phyloP scores from a whole-genome alignment of 352 stramenopile species.

The Thalassiosira oceanica region DNA sequence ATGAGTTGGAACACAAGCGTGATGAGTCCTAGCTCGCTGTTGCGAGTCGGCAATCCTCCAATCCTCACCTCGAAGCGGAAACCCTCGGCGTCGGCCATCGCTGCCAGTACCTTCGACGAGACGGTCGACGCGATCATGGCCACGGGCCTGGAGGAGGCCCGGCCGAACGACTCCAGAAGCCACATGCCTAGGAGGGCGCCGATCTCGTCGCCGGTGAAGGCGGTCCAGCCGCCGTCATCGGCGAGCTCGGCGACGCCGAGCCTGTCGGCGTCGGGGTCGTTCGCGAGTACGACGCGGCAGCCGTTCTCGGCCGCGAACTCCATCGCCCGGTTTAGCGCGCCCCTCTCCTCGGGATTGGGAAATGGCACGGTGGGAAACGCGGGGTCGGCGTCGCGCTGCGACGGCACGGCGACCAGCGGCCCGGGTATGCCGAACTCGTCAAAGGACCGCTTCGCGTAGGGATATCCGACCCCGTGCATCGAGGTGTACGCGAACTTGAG shows the following conservation, averaged over 20 bases:
- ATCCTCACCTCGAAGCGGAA: too few relatives aligned
- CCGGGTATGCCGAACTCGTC: constrained; percentile 85
- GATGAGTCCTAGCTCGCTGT: too few relatives aligned
- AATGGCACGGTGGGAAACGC: constrained; percentile 96
- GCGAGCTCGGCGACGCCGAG: constrained; percentile 92
- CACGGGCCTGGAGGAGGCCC: constrained; percentile 57
- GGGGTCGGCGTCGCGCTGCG: constrained; percentile 91
- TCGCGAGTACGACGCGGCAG: constrained; percentile 91
- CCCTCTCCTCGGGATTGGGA: constrained; percentile 98
- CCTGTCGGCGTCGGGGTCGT: constrained; percentile 97
- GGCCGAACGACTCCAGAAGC: constrained; percentile 76
- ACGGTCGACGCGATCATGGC: too few relatives aligned
- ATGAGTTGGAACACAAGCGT: too few relatives aligned
- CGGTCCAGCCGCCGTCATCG: constrained; percentile 86
- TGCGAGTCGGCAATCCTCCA: too few relatives aligned
- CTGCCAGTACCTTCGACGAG: constrained; percentile 80
- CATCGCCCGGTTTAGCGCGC: constrained; percentile 92
- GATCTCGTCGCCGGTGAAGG: constrained; percentile 98
- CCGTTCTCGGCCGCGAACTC: constrained; percentile 82
- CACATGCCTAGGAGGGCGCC: constrained; percentile 92
- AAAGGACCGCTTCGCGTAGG: constrained; percentile 90
- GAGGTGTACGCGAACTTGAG: constrained; percentile 89
- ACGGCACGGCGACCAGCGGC: constrained; percentile 85
- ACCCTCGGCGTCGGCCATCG: constrained; percentile 89
- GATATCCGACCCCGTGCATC: constrained; percentile 96